These are phyloP conservation scores for Phytopythium montanum DNA, from an alignment of 352 stramenopile genomes.

Conservation along the genomic window DNA sequence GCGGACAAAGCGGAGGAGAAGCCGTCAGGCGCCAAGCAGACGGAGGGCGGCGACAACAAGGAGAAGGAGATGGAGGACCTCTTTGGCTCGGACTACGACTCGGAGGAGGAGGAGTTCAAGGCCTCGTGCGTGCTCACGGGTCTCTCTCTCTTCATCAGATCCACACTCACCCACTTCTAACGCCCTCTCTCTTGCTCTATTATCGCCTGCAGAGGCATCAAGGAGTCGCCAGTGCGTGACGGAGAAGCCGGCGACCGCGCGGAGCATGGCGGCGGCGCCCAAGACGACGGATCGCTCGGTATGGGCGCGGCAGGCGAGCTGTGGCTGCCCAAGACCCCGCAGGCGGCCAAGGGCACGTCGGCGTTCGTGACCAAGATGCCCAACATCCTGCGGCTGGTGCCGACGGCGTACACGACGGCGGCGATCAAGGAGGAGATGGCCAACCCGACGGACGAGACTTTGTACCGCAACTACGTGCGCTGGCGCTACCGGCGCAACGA, in stretches of 20 bases:
- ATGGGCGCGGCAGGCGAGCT: conserved; percentile 47
- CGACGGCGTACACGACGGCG: conserved; percentile 72
- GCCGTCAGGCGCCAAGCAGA: too few relatives aligned
- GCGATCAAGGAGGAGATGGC: conserved; percentile 74
- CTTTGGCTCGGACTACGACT: conserved; percentile 88
- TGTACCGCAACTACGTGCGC: conserved; percentile 87
- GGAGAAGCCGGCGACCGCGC: conserved; percentile 31
- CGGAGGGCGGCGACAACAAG: conserved; percentile 23
- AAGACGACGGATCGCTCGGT: conserved; percentile 9
- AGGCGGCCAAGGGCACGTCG: conserved; percentile 50
- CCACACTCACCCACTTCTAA: too few relatives aligned
- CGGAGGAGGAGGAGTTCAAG: conserved; percentile 87
- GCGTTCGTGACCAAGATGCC: conserved; percentile 82
- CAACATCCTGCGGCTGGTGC: conserved; percentile 82
- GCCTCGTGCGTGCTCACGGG: conserved; percentile 49
- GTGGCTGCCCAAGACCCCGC: conserved; percentile 77
- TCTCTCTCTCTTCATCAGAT: not conserved
- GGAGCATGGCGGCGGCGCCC: conserved; percentile 12
- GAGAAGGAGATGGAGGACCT: conserved; percentile 88
- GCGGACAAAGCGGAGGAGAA: conserved; percentile 12
- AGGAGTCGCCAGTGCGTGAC: conserved; percentile 75
- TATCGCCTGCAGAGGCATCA: conserved; percentile 53
- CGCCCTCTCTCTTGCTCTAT: not conserved
- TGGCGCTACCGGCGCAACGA: conserved; percentile 74
- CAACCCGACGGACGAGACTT: conserved; percentile 78